Conservation (phyloP, 2,329 filamentous ascomycete genomes). For the Cladophialophora psammophila region DNA sequence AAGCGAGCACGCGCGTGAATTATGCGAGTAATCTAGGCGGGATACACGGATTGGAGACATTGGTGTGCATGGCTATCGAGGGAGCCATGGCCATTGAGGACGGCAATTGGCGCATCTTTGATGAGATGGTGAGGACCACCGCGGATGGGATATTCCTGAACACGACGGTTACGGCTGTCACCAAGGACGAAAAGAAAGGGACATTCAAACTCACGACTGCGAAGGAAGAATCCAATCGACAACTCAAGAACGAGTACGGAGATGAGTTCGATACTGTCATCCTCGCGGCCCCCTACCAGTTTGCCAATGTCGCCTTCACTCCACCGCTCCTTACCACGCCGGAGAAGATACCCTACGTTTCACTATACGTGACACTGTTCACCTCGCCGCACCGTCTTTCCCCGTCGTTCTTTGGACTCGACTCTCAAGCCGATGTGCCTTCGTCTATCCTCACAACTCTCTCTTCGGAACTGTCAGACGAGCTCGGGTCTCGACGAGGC, state of each 20-base stretch:
- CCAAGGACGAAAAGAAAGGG: conserved; percentile 50
- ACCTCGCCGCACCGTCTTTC: conserved; percentile 77
- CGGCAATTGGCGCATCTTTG: conserved; percentile 95
- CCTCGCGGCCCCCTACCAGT: conserved; percentile 84
- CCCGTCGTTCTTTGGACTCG: conserved; percentile 74
- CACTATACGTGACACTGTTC: conserved; percentile 88
- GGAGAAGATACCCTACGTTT: conserved; percentile 82
- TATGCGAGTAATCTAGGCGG: conserved; percentile 87
- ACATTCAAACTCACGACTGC: conserved; percentile 48
- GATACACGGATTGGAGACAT: conserved; percentile 87
- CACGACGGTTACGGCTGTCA: conserved; percentile 70
- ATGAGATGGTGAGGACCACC: conserved; percentile 75
- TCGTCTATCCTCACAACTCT: conserved; percentile 84
- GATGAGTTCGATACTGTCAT: conserved; percentile 76
- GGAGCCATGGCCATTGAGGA: conserved; percentile 80
- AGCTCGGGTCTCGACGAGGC: conserved; percentile 48
- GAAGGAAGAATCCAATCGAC: conserved; percentile 42
- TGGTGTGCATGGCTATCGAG: conserved; percentile 90
- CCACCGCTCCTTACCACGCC: conserved; percentile 60
- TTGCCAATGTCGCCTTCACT: conserved; percentile 68
- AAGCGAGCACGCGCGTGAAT: conserved; percentile 90
- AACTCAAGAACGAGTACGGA: conserved; percentile 10
- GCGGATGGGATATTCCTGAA: conserved; percentile 69
- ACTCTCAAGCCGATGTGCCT: conserved; percentile 64
- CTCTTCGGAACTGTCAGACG: conserved; percentile 61